Conservation (phyloP, 768 basidiomycete species). For the Amanita fuliginea region DNA sequence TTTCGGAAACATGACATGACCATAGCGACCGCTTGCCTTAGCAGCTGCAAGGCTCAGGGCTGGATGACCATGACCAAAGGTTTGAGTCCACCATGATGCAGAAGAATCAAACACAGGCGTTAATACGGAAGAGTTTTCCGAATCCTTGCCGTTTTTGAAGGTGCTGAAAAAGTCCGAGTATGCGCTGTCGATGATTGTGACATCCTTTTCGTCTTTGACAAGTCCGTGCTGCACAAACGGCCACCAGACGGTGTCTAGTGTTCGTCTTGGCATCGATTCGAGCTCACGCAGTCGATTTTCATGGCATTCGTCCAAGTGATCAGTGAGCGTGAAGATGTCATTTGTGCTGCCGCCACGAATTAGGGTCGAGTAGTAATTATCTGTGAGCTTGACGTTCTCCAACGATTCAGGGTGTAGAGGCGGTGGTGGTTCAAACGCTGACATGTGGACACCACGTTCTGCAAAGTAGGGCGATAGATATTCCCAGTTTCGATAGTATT, state of each 20-base stretch:
- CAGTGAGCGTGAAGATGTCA: constrained; percentile 35
- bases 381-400: constrained; percentile 41
- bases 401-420: constrained; percentile 25
- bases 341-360: constrained; percentile 21
- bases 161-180: constrained; percentile 79
- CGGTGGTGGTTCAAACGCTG: constrained; percentile 50
- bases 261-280: constrained; percentile 66
- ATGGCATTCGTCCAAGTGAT: constrained; percentile 57
- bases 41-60: constrained; percentile 80
- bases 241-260: constrained; percentile 85
- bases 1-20: constrained; percentile 94
- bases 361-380: constrained; percentile 61
- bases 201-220: constrained; percentile 54
- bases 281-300: constrained; percentile 56
- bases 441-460: constrained; percentile 51
- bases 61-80: constrained; percentile 73
- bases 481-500: constrained; percentile 81
- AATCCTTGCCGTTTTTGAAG: constrained; percentile 26
- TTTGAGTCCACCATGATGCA: constrained; percentile 98
- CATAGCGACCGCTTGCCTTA: constrained; percentile 83
- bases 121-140: constrained; percentile 19
- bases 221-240: constrained; percentile 90
- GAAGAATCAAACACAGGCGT: constrained; percentile 75
- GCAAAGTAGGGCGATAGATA: constrained; percentile 75
- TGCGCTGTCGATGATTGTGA: constrained; percentile 90